Base-by-base conservation (phyloP, 2,329 filamentous ascomycete species). In the Neoascochyta sp. region DNA sequence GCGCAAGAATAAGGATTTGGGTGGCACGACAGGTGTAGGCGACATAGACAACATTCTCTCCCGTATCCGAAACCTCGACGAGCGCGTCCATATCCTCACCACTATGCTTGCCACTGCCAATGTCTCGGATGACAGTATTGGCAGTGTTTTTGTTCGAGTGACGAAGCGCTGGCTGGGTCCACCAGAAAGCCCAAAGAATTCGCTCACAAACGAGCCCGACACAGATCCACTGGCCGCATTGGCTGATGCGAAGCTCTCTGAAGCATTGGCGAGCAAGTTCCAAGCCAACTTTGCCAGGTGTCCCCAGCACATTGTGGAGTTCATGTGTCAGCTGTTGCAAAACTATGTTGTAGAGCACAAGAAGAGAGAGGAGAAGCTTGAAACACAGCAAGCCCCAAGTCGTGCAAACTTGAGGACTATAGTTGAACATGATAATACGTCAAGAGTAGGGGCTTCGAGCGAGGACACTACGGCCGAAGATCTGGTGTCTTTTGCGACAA, bases 1-100 rank as follows among this genome's bases (percentile, higher is more conserved):
- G 14, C 41, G 44, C 35, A 36, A 52, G 76, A 75, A 89, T 83
- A 74, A 93, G 80, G 69, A 92, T 78, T 61, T 82, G 82, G 63
- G 86, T 82, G 62, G 13, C 3, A 20, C 20, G 9, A 16, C 6
- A 6, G 19, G 19, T 7, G 15, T 24, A 15, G 22, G 90, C 83
- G 68, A 93, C 74, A 44, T 60, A 32, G 34, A 40, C 3, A 36
- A 32, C 7, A 74, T 96, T 82, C 81, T 96, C 88, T 33, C 42
- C n/a, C 49, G 45, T 3, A 55, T 64, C 14, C 42, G 31, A 26
- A 39, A 37, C 8, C 24, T 64, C n/a, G 48, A 57, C n/a, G 37
- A 40, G 16, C 51, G 50, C 9, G 32, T 61, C 2, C 29, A 41
- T 3, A 27, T 47, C 7, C 36, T 63, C 4, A 40, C 58, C 1